Percentiles rank a stretch among this genome's conserved stretches.
phyloP scores from a whole-genome alignment of 441 rosid species.

The Eugenia klotzschiana region DNA sequence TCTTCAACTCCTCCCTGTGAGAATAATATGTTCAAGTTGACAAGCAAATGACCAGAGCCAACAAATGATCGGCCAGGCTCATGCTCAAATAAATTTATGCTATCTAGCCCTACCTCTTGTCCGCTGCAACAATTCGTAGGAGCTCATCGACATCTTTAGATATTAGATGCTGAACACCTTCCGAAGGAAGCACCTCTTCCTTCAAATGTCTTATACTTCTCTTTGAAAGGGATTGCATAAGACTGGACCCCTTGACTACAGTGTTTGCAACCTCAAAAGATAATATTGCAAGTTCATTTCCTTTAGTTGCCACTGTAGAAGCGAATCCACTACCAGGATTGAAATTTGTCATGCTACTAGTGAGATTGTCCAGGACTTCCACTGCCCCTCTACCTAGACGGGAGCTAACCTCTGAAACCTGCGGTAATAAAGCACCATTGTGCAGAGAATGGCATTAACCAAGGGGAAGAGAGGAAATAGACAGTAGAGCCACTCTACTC shows the following conservation, averaged over 20 bases:
- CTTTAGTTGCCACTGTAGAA: constrained; percentile 71
- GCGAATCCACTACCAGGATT: constrained; percentile 57
- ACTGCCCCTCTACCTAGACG: constrained; percentile 86
- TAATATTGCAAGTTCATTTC: constrained; percentile 69
- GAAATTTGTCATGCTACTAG: constrained; percentile 91
- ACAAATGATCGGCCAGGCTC: background rate
- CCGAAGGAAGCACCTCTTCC: constrained; percentile 79
- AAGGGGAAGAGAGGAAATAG: background rate
- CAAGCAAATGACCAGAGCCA: background rate
- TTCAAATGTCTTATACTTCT: constrained; percentile 57
- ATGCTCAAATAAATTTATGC: background rate
- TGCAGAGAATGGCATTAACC: background rate
- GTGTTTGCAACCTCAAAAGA: constrained; percentile 98
- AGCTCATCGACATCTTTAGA: constrained; percentile 87
- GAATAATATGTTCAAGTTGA: background rate
- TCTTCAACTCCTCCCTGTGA: constrained; percentile 74
- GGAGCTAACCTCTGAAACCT: constrained; percentile 93
- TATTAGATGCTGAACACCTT: constrained; percentile 73
- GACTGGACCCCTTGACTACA: constrained; percentile 79
- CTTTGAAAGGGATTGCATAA: constrained; percentile 80
- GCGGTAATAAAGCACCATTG: background rate
- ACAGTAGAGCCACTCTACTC: background rate
- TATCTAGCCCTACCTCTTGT: constrained; percentile 46
- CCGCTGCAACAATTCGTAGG: constrained; percentile 62
- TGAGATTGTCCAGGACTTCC: constrained; percentile 84